Evolutionary conservation across 1,284 basidiomycete genomes (phyloP).

Genomic region (Malassezia slooffiae): DNA sequence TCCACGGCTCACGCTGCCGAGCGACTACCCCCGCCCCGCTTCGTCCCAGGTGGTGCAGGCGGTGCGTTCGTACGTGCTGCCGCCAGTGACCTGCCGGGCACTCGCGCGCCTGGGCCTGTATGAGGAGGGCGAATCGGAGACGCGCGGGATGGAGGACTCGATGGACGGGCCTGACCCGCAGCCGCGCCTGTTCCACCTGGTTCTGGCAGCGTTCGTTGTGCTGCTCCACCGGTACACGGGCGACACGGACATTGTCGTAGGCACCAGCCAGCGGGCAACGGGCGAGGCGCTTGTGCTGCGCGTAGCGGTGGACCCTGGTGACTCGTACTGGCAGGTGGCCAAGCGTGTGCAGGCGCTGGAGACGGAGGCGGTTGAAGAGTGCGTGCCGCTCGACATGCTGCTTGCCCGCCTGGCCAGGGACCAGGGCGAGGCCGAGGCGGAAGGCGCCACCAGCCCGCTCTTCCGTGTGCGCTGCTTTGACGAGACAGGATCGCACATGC

Average conservation of each 20-base stretch:
- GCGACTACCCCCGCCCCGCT: constrained; percentile 82
- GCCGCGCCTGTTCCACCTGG: constrained; percentile 79
- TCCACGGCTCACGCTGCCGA: constrained; percentile 83
- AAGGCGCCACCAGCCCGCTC: constrained; percentile 49
- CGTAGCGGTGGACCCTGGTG: constrained; percentile 69
- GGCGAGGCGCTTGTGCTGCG: constrained; percentile 74
- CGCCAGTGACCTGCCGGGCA: constrained; percentile 23
- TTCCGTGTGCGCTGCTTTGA: constrained; percentile 96
- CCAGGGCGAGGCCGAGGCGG: constrained; percentile 23
- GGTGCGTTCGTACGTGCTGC: constrained; percentile 29
- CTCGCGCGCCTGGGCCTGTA: constrained; percentile 53
- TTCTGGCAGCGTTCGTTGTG: constrained; percentile 80
- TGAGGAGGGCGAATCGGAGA: constrained; percentile 49
- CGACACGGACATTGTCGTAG: constrained; percentile 86
- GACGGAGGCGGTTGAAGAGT: constrained; percentile 68
- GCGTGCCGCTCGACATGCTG: constrained; percentile 70
- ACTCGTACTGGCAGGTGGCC: constrained; percentile 88
- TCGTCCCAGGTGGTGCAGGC: constrained; percentile 38
- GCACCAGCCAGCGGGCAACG: constrained; percentile 63
- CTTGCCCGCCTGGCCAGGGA: constrained; percentile 52
- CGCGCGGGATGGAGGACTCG: constrained; percentile 18
- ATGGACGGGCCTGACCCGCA: constrained; percentile 10
- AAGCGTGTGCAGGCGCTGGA: constrained; percentile 72
- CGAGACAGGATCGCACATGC: constrained; percentile 59
- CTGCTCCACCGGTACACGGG: constrained; percentile 90